Conservation (phyloP, 1,284 basidiomycete species). For the Trichosporon sp. region DNA sequence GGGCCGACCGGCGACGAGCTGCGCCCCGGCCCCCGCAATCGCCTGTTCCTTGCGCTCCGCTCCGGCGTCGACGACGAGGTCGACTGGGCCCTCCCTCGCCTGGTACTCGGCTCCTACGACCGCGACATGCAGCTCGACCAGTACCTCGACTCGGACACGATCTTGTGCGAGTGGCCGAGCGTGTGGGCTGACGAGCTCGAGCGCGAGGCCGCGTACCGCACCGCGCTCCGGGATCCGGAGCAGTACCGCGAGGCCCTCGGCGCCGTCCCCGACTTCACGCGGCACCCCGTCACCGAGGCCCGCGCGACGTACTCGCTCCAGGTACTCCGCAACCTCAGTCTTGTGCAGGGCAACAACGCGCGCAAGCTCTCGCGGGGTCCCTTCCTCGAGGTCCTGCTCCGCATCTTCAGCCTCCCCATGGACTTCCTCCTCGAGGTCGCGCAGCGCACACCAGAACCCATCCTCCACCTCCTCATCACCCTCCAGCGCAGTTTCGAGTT, state of each 20-base stretch:
- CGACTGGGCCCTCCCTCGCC: slow-evolving; percentile 43
- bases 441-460: slow-evolving; percentile 32
- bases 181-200: slow-evolving; percentile 39
- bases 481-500: slow-evolving; percentile 30
- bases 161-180: slow-evolving; percentile 34
- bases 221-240: background rate
- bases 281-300: slow-evolving; percentile 23
- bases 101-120: slow-evolving; percentile 40
- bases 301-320: slow-evolving; percentile 39
- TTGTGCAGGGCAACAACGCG: slow-evolving; percentile 34
- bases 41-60: slow-evolving; percentile 37
- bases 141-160: slow-evolving; percentile 33
- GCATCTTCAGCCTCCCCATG: slow-evolving; percentile 37
- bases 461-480: slow-evolving; percentile 37
- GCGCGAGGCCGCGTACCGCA: slow-evolving; percentile 25
- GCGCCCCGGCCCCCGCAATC: slow-evolving; percentile 28
- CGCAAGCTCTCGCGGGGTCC: slow-evolving; percentile 24
- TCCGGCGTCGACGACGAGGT: slow-evolving; percentile 38
- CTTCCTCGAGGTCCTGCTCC: slow-evolving; percentile 27
- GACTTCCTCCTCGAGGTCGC: slow-evolving; percentile 33
- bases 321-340: slow-evolving; percentile 41
- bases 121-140: slow-evolving; percentile 32
- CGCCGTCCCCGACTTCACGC: slow-evolving; percentile 31
- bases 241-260: slow-evolving; percentile 22
- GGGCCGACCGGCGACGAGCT: slow-evolving; percentile 28